A percentile compares a stretch with the other conserved stretches of the same genome.
Evolutionary conservation across 805 yeast genomes (phyloP).

Genomic region (Metschnikowia anglica): DNA sequence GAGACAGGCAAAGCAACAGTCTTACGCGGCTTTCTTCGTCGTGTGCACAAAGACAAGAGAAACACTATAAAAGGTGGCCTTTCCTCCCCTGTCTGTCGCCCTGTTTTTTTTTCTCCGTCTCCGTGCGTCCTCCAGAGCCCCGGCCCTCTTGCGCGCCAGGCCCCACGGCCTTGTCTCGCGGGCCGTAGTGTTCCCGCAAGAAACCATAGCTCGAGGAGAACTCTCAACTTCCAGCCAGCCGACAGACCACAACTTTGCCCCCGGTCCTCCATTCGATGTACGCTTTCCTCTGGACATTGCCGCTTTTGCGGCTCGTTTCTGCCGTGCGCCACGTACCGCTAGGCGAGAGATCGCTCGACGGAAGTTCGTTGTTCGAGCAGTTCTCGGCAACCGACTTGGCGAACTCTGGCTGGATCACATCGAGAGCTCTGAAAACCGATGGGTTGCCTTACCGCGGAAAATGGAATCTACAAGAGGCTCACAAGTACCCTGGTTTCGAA

Average conservation of each 20-base stretch:
- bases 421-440: slow-evolving; percentile 50
- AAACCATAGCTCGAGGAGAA: too few species aligned
- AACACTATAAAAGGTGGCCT: too few species aligned
- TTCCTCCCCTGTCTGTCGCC: too few species aligned
- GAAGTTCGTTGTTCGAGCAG: slow-evolving; percentile 63
- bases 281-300: slow-evolving; percentile 5
- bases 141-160: too few species aligned
- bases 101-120: too few species aligned
- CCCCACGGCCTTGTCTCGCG: too few species aligned
- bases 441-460: slow-evolving; percentile 66
- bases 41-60: too few species aligned
- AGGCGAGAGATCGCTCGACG: slow-evolving; percentile 32
- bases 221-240: too few species aligned
- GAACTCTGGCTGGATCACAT: slow-evolving; percentile 45
- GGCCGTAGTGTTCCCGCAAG: too few species aligned
- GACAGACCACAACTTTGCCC: not conserved
- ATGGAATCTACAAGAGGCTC: slow-evolving; percentile 72
- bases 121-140: too few species aligned
- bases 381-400: slow-evolving; percentile 37
- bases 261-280: not conserved
- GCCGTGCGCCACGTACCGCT: slow-evolving; percentile 33
- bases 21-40: too few species aligned
- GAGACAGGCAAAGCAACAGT: too few species aligned
- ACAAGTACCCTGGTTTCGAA: slow-evolving; percentile 51
- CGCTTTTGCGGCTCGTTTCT: slow-evolving; percentile 6